Evolutionary conservation across 805 yeast species (phyloP).

Genomic region (Wickerhamomyces mucosus): DNA sequence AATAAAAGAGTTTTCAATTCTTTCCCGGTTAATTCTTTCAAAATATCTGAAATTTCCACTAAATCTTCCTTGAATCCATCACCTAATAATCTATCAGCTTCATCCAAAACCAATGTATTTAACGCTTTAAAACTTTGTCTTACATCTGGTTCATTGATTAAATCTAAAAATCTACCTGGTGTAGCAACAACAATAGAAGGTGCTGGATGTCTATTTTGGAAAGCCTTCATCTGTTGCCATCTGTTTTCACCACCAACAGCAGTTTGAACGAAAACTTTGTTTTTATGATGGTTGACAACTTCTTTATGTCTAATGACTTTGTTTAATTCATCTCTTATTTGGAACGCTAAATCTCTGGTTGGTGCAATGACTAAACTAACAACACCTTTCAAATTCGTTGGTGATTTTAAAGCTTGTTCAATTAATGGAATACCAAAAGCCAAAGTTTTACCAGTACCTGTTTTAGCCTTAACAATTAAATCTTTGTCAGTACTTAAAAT

Average conservation of each 20-base stretch:
- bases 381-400: slow-evolving; percentile 27
- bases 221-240: slow-evolving; percentile 26
- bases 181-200: slow-evolving; percentile 76
- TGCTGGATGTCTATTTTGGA: slow-evolving; percentile 16
- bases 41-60: slow-evolving; percentile 40
- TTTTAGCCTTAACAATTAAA: slow-evolving; percentile 80
- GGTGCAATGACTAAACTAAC: slow-evolving; percentile 72
- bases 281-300: slow-evolving; percentile 13
- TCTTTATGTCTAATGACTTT: slow-evolving; percentile 30
- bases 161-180: slow-evolving; percentile 76
- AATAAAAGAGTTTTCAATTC: slow-evolving; percentile 61
- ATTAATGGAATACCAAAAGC: slow-evolving; percentile 80
- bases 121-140: slow-evolving; percentile 42
- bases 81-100: slow-evolving; percentile 82
- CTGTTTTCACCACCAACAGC: slow-evolving; percentile 62
- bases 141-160: slow-evolving; percentile 36
- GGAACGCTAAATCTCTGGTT: slow-evolving; percentile 85
- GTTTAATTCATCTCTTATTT: slow-evolving; percentile 57
- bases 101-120: slow-evolving; percentile 70
- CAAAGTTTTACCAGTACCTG: slow-evolving; percentile 92
- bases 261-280: slow-evolving; percentile 33
- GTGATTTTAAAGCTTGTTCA: slow-evolving; percentile 38
- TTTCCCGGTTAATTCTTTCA: slow-evolving; percentile 29
- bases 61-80: slow-evolving; percentile 69
- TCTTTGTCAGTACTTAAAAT: slow-evolving; percentile 46